phyloP scores from a whole-genome alignment of 1,284 basidiomycete species.

The Naganishia cerealis region DNA sequence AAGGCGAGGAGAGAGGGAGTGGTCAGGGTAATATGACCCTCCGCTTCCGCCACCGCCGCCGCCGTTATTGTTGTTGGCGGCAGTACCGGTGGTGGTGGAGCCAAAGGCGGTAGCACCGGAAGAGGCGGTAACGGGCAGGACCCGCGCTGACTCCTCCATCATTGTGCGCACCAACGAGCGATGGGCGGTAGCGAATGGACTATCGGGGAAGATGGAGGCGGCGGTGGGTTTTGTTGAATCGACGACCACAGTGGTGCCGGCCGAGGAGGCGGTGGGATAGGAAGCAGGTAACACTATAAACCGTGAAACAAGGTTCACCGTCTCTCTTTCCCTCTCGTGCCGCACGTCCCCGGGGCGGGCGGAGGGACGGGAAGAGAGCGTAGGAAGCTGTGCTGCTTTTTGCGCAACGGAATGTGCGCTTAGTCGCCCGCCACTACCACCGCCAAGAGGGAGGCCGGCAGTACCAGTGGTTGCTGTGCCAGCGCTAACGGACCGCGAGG shows the following conservation, averaged over 20 bases:
- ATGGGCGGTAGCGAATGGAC: constrained; percentile 24
- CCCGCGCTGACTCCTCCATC: constrained; percentile 29
- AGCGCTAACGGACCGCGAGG: not conserved
- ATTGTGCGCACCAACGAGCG: constrained; percentile 20
- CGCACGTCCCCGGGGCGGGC: not conserved
- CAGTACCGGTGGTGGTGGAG: not conserved
- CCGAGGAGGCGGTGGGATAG: not conserved
- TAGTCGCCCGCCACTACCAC: constrained; percentile 10
- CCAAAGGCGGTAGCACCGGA: not conserved
- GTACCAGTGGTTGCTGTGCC: not conserved
- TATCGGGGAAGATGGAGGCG: constrained; percentile 20
- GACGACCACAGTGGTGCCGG: not conserved
- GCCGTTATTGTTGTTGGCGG: not conserved
- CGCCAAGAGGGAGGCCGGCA: not conserved
- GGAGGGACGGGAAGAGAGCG: not conserved
- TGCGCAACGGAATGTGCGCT: constrained; percentile 29
- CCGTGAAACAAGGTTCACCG: constrained; percentile 25
- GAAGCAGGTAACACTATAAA: constrained; percentile 8
- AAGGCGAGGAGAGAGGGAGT: not conserved
- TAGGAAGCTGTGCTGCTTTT: constrained; percentile 25
- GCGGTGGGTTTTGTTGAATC: not conserved
- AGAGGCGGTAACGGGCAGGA: not conserved
- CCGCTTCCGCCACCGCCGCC: not conserved
- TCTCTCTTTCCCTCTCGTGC: constrained; percentile 13
- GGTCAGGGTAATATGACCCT: not conserved